Evolutionary conservation across 2,329 filamentous ascomycete genomes (phyloP).

Genomic region (Ascosphaera pollenicola): DNA sequence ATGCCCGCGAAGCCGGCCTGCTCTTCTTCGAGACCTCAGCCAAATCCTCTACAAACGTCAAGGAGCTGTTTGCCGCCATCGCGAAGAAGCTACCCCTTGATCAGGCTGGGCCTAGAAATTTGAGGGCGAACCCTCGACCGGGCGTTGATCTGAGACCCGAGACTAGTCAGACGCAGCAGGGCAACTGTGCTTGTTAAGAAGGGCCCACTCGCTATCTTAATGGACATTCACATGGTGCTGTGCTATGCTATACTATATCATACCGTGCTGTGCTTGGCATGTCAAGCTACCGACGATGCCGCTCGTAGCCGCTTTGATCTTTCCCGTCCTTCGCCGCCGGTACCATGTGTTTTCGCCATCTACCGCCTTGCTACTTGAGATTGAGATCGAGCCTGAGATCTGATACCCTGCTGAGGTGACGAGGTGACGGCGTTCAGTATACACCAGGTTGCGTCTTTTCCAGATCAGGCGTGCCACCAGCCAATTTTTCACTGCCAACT

Average conservation of each 20-base stretch:
- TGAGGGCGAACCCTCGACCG: conserved; percentile 40
- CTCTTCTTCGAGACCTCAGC: conserved; percentile 98
- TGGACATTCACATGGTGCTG: background rate
- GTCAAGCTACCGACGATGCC: background rate
- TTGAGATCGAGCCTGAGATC: no score
- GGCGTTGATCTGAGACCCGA: conserved; percentile 47
- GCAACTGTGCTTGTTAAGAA: conserved; percentile 40
- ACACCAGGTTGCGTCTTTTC: no score
- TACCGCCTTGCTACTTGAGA: no score
- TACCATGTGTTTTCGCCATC: no score
- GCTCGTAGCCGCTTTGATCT: background rate
- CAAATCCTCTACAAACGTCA: conserved; percentile 91
- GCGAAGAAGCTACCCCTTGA: conserved; percentile 95
- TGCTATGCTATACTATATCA: no score
- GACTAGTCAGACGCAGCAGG: conserved; percentile 35
- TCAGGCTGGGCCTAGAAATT: conserved; percentile 77
- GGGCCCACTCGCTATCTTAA: background rate
- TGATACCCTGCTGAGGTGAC: no score
- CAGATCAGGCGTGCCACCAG: no score
- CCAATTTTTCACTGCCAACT: no score
- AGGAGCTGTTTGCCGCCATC: conserved; percentile 89
- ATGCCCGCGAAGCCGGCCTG: conserved; percentile 77
- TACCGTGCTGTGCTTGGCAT: background rate
- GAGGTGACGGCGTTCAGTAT: no score
- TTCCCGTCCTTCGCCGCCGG: no score